Evolutionary conservation across 805 yeast species (phyloP).

Genomic region (Candida taoyuanica): DNA sequence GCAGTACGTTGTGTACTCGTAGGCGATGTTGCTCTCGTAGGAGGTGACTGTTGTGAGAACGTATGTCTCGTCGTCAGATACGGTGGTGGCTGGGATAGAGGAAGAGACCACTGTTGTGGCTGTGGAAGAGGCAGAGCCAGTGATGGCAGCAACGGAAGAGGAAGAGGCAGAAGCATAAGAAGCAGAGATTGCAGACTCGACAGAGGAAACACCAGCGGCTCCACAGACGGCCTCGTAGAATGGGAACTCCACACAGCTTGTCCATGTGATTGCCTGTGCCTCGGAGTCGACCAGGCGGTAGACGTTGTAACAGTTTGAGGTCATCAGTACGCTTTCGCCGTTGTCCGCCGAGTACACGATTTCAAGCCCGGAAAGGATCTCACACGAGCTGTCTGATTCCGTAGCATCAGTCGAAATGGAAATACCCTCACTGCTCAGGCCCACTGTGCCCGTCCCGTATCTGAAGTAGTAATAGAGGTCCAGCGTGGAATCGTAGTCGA

Average conservation of each 20-base stretch:
- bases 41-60: constrained; percentile 17
- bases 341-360: constrained; percentile 19
- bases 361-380: constrained; percentile 17
- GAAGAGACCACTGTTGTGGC: constrained; percentile 1
- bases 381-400: constrained; percentile 12
- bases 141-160: constrained; percentile 2
- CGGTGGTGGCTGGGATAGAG: constrained; percentile 6
- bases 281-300: constrained; percentile 18
- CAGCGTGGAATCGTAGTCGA: constrained; percentile 16
- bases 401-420: constrained; percentile 13
- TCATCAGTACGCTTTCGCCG: constrained; percentile 16
- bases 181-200: neutral
- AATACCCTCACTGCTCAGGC: constrained; percentile 14
- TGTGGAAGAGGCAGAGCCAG: constrained; percentile 1
- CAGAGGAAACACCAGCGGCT: neutral
- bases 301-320: constrained; percentile 25
- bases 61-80: constrained; percentile 13
- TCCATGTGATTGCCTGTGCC: constrained; percentile 18
- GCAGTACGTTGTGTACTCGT: constrained; percentile 19
- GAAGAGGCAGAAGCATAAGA: neutral
- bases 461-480: constrained; percentile 22
- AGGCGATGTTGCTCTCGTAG: constrained; percentile 9
- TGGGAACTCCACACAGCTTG: constrained; percentile 25
- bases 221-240: constrained; percentile 20
- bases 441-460: constrained; percentile 13